These are phyloP conservation scores for Aspergillus vadensis DNA, from an alignment of 2,329 filamentous ascomycete genomes.

Conservation along the genomic window DNA sequence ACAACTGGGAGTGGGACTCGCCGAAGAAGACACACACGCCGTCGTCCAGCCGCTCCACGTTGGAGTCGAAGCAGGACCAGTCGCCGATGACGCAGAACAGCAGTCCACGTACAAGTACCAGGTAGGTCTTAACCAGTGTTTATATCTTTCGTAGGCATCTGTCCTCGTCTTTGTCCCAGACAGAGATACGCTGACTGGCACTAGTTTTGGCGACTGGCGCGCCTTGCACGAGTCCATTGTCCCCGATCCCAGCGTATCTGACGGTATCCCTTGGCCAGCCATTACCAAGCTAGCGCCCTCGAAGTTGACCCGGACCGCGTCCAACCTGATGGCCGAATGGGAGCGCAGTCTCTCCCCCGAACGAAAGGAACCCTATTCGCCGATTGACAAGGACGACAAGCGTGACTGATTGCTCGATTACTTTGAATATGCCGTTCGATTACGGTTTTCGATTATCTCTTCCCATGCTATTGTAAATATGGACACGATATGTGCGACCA, in stretches of 20 bases:
- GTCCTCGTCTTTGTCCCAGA: neutral
- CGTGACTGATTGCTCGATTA: slow-evolving; percentile 28
- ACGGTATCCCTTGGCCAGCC: slow-evolving; percentile 64
- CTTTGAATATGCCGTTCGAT: slow-evolving; percentile 1
- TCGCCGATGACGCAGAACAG: slow-evolving; percentile 49
- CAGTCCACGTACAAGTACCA: slow-evolving; percentile 58
- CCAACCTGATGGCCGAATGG: slow-evolving; percentile 86
- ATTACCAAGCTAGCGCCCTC: slow-evolving; percentile 72
- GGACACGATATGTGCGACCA: slow-evolving; percentile 20
- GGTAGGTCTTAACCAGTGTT: slow-evolving; percentile 40
- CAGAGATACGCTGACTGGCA: slow-evolving; percentile 29
- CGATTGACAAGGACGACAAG: slow-evolving; percentile 33
- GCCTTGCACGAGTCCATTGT: slow-evolving; percentile 26
- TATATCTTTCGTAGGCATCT: neutral
- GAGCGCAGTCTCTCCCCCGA: slow-evolving; percentile 70
- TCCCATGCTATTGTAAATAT: slow-evolving; percentile 23
- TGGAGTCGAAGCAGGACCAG: slow-evolving; percentile 51
- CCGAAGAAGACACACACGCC: slow-evolving; percentile 44
- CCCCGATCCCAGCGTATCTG: slow-evolving; percentile 37
- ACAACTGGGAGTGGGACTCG: slow-evolving; percentile 60
- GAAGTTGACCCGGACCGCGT: slow-evolving; percentile 80
- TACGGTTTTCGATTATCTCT: neutral
- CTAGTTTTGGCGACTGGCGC: slow-evolving; percentile 44
- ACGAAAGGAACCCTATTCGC: slow-evolving; percentile 23
- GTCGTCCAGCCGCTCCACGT: slow-evolving; percentile 52